Conservation (phyloP, 768 basidiomycete species). For the Boletus patriciae region DNA sequence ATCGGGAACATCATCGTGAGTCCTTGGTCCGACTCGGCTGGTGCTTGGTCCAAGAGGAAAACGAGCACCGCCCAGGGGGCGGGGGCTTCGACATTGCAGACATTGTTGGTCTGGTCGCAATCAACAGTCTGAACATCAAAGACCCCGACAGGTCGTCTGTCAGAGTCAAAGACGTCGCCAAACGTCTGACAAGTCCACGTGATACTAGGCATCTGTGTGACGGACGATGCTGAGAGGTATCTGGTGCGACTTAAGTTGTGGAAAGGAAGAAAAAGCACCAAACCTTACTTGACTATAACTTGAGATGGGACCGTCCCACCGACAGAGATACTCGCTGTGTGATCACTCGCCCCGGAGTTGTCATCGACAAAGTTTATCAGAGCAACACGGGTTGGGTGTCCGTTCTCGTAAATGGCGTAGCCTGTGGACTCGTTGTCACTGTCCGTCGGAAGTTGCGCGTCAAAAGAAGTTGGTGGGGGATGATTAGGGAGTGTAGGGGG, state of each 20-base stretch:
- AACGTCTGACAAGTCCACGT: conserved; percentile 80
- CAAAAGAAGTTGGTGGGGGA: conserved; percentile 41
- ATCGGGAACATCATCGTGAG: conserved; percentile 53
- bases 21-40: conserved; percentile 35
- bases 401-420: conserved; percentile 69
- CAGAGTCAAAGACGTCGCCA: conserved; percentile 58
- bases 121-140: conserved; percentile 55
- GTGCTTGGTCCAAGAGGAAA: conserved; percentile 53
- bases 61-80: conserved; percentile 77
- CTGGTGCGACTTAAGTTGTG: conserved; percentile 29
- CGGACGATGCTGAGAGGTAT: conserved; percentile 56
- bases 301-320: conserved; percentile 45
- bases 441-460: conserved; percentile 49
- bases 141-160: conserved; percentile 62
- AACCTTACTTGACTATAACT: conserved; percentile 54
- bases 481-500: conserved; percentile 53
- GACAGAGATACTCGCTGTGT: conserved; percentile 50
- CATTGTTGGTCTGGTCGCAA: conserved; percentile 54
- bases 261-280: background rate
- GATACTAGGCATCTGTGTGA: conserved; percentile 62
- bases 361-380: conserved; percentile 76
- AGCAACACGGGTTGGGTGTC: conserved; percentile 56
- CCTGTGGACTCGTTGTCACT: conserved; percentile 53
- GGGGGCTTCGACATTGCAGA: conserved; percentile 60
- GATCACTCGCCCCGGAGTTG: conserved; percentile 51